Evolutionary conservation across 371 early-diverging fungal species (phyloP).

Genomic region (Mucor ambiguus): DNA sequence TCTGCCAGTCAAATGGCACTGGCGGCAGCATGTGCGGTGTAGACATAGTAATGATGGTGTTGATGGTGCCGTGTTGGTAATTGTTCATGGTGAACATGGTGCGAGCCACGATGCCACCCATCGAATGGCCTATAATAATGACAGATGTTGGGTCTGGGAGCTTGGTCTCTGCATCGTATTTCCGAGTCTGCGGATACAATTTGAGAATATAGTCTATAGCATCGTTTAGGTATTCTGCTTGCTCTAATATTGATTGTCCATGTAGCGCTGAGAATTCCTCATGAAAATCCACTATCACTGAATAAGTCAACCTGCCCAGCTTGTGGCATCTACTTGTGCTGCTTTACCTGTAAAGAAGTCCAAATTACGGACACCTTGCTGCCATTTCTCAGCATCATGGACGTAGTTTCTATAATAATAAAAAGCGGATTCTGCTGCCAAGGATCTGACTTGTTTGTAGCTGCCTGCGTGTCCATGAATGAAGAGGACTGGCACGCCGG

Average conservation of each 20-base stretch:
- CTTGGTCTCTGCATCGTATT: conserved; percentile 15
- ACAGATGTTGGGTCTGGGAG: conserved; percentile 73
- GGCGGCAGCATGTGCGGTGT: conserved; percentile 92
- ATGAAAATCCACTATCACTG: conserved; percentile 75
- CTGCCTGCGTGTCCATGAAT: conserved; percentile 96
- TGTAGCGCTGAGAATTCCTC: conserved; percentile 93
- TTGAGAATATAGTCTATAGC: conserved; percentile 84
- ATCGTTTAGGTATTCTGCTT: conserved; percentile 86
- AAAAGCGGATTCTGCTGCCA: conserved; percentile 74
- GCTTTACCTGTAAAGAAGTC: conserved; percentile 85
- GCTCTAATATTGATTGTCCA: conserved; percentile 76
- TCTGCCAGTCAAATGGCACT: conserved; percentile 75
- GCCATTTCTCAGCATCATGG: conserved; percentile 31
- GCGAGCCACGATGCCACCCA: conserved; percentile 96
- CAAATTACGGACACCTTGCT: conserved; percentile 52
- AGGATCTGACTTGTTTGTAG: conserved; percentile 84
- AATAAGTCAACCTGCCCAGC: neutral
- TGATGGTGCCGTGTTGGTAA: conserved; percentile 75
- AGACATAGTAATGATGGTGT: conserved; percentile 87
- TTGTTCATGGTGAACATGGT: conserved; percentile 75
- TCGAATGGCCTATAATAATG: conserved; percentile 90
- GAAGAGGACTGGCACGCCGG: conserved; percentile 88
- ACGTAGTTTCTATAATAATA: conserved; percentile 55
- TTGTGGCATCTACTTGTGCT: neutral
- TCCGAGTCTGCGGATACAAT: conserved; percentile 58